A percentile compares a stretch with the other conserved stretches of the same genome.
Evolutionary conservation across 345 rosid genomes (phyloP).

Genomic region (Salix caprea): DNA sequence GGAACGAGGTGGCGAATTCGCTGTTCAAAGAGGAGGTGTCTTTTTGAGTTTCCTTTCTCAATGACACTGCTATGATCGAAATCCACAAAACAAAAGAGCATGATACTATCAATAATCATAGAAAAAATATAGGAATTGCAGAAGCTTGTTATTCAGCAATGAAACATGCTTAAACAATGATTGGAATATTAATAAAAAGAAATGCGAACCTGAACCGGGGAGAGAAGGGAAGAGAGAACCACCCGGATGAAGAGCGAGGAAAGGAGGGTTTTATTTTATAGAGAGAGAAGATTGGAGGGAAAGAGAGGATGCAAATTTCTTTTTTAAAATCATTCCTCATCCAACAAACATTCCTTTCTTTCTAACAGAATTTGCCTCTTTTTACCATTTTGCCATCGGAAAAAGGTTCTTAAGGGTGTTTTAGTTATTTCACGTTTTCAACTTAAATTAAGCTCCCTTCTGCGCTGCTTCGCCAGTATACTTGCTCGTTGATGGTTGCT

Average conservation of each 20-base stretch:
- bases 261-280: neutral
- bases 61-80: neutral
- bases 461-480: neutral
- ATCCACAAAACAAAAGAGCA: neutral
- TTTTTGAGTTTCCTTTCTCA: too few species aligned
- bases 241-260: constrained; percentile 17
- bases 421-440: constrained; percentile 2
- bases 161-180: neutral
- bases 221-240: neutral
- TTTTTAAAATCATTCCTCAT: neutral
- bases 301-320: constrained; percentile 3
- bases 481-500: too few species aligned
- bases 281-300: constrained; percentile 30
- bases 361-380: constrained; percentile 8
- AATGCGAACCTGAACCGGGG: neutral
- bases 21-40: constrained; percentile 17
- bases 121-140: too few species aligned
- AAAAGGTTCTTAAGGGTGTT: neutral
- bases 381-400: neutral
- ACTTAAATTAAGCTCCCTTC: neutral
- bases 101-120: too few species aligned
- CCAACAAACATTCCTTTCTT: constrained; percentile 8
- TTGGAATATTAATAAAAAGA: too few species aligned
- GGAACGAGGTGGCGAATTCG: neutral
- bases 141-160: neutral